phyloP scores from a whole-genome alignment of 2,329 filamentous ascomycete species.

The Pyrenophora seminiperda region DNA sequence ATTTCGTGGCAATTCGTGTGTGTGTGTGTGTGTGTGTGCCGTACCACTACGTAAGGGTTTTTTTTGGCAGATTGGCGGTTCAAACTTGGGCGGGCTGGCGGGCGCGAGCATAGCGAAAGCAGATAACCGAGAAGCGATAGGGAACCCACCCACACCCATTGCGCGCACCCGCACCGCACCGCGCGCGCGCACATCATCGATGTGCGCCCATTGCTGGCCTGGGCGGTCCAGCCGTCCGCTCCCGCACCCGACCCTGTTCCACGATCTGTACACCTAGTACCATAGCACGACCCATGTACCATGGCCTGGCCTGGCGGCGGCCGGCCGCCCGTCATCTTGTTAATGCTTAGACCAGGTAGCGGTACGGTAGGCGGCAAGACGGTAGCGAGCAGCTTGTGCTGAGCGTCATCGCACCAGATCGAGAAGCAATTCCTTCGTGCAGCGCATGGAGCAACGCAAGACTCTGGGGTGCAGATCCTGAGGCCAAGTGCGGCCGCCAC shows the following conservation, averaged over 20 bases:
- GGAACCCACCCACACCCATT: no score
- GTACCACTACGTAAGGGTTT: no score
- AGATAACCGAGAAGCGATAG: conserved; percentile 3
- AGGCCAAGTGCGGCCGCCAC: conserved; percentile 9
- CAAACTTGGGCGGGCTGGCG: no score
- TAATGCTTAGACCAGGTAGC: not conserved
- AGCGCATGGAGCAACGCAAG: not conserved
- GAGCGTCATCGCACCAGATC: conserved; percentile 1
- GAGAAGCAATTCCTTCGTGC: conserved; percentile 4
- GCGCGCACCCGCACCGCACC: no score
- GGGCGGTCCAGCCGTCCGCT: conserved; percentile 12
- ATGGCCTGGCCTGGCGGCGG: conserved; percentile 8
- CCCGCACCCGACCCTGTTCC: conserved; percentile 18
- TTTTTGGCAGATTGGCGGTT: no score
- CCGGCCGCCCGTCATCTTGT: conserved; percentile 1
- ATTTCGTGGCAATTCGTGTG: no score
- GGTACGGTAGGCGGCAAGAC: not conserved
- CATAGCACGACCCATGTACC: conserved; percentile 26
- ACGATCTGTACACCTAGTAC: conserved; percentile 12
- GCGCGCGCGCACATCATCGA: no score
- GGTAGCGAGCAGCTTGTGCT: not conserved
- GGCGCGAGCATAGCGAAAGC: no score
- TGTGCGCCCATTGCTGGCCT: conserved; percentile 1
- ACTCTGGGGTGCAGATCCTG: conserved; percentile 22
- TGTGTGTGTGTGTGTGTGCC: no score